phyloP scores from a whole-genome alignment of 129 eudicot species.

The Chrysanthemum seticuspe region DNA sequence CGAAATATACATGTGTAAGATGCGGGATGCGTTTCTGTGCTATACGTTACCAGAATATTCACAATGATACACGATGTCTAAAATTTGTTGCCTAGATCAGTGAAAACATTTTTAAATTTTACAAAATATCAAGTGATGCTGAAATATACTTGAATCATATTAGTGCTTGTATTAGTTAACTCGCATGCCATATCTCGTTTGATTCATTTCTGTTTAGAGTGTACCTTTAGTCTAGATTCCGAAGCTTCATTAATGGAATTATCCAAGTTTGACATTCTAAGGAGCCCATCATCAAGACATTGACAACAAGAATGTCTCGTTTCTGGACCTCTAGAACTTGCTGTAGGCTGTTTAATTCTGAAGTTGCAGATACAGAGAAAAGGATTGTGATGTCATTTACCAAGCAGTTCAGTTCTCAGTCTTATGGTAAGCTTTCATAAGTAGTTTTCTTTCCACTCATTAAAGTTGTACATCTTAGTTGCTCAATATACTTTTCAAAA shows the following conservation, averaged over 20 bases:
- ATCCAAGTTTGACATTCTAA: background rate
- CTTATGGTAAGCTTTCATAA: background rate
- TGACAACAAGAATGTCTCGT: too few relatives aligned
- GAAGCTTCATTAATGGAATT: background rate
- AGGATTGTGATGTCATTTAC: background rate
- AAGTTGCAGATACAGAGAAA: background rate
- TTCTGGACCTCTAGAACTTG: background rate
- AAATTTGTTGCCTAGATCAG: constrained; percentile 84
- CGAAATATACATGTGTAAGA: constrained; percentile 78
- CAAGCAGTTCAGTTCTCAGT: background rate
- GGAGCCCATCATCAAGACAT: background rate
- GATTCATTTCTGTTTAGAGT: background rate
- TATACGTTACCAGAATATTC: constrained; percentile 70
- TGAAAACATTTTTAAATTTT: background rate
- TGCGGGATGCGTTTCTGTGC: constrained; percentile 93
- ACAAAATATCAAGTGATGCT: background rate
- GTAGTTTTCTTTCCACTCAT: background rate
- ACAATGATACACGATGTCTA: constrained; percentile 88
- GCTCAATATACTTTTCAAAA: too few relatives aligned
- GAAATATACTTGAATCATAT: background rate
- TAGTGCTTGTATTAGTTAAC: background rate
- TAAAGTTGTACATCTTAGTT: background rate
- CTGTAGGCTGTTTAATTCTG: background rate
- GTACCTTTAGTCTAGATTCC: background rate
- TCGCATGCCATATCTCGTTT: background rate